These are phyloP conservation scores for Penicillium sp. DNA, from an alignment of 2,329 filamentous ascomycete genomes.

Conservation along the genomic window DNA sequence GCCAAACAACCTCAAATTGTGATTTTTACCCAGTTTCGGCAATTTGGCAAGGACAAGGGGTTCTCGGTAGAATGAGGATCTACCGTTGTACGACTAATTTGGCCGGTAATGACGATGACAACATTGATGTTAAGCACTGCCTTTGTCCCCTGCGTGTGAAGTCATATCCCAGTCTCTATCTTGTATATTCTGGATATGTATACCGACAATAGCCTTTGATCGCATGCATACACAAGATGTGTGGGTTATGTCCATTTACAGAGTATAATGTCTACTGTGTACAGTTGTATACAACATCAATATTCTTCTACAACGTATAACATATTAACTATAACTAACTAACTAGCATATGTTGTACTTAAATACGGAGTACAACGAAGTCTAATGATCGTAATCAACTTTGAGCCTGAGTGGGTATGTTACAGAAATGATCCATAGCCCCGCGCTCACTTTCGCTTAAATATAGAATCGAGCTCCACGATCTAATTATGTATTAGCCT, in stretches of 20 bases:
- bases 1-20: too few relatives aligned
- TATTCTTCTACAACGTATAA: too few relatives aligned
- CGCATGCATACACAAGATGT: too few relatives aligned
- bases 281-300: too few relatives aligned
- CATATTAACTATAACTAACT: too few relatives aligned
- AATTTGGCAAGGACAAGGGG: background rate
- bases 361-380: background rate
- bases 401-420: slow-evolving; percentile 6
- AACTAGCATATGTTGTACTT: too few relatives aligned
- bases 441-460: slow-evolving; percentile 9
- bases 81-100: slow-evolving; percentile 3
- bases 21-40: too few relatives aligned
- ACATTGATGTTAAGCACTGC: background rate
- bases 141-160: background rate
- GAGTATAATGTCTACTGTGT: background rate
- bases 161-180: background rate
- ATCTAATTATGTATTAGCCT: background rate
- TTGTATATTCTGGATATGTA: too few relatives aligned
- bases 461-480: slow-evolving; percentile 13
- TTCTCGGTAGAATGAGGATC: slow-evolving; percentile 13
- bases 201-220: too few relatives aligned
- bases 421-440: slow-evolving; percentile 6
- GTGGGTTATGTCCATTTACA: too few relatives aligned
- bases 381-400: background rate
- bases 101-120: slow-evolving; percentile 6